phyloP scores from a whole-genome alignment of 352 stramenopile genomes.

The Globisporangium cystogenes region DNA sequence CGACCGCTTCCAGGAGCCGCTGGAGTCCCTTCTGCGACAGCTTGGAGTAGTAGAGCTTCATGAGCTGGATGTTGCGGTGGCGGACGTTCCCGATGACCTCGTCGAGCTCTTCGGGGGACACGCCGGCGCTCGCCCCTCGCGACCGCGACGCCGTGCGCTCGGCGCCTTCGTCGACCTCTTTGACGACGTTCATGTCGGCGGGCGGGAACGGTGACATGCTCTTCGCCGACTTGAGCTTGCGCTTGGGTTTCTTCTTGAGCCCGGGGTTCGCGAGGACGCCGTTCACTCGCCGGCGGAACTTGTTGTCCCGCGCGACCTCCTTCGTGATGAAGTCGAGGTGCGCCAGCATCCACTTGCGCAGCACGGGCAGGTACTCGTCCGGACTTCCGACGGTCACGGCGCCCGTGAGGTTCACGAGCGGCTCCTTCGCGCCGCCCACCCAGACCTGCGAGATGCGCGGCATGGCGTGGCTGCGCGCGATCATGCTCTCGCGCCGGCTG shows the following conservation, averaged over 20 bases:
- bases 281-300: constrained; percentile 28
- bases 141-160: constrained; percentile 16
- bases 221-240: constrained; percentile 56
- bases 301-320: constrained; percentile 47
- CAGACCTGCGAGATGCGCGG: constrained; percentile 69
- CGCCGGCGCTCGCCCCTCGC: not conserved
- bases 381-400: constrained; percentile 24
- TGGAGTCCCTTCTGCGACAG: constrained; percentile 54
- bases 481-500: constrained; percentile 53
- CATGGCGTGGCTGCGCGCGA: constrained; percentile 43
- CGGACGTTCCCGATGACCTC: constrained; percentile 49
- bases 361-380: constrained; percentile 40
- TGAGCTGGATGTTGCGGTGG: constrained; percentile 64
- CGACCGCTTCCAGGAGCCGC: constrained; percentile 37
- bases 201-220: constrained; percentile 12
- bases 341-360: constrained; percentile 66
- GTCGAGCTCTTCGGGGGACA: constrained; percentile 48
- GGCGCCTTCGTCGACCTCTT: constrained; percentile 14
- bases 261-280: constrained; percentile 6
- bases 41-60: constrained; percentile 70
- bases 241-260: constrained; percentile 27
- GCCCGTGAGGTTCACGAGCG: constrained; percentile 31
- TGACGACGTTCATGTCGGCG: constrained; percentile 9
- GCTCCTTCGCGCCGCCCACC: constrained; percentile 21
- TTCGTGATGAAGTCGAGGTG: constrained; percentile 34